These are phyloP conservation scores for Globisporangium uncinulatum DNA, from an alignment of 352 stramenopile species.

Conservation along the genomic window DNA sequence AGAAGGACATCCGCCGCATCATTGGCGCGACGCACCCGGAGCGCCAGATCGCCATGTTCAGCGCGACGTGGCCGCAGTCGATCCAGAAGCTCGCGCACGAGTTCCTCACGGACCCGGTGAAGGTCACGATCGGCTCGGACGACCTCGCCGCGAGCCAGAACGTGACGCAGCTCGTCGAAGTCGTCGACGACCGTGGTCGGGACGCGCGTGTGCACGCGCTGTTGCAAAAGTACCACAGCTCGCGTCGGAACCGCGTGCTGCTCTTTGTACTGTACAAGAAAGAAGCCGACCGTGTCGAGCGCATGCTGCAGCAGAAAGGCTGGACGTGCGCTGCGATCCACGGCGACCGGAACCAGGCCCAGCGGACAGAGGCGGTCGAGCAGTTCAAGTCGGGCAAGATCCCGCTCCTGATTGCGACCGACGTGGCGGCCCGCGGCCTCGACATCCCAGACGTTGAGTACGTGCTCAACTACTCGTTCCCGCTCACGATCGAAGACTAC, in stretches of 20 bases:
- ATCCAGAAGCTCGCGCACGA: slow-evolving; percentile 96
- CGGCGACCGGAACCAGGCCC: slow-evolving; percentile 93
- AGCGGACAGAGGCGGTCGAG: slow-evolving; percentile 88
- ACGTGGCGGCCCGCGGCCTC: slow-evolving; percentile 95
- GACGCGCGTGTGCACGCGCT: slow-evolving; percentile 87
- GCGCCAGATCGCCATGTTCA: slow-evolving; percentile 97
- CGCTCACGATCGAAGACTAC: slow-evolving; percentile 97
- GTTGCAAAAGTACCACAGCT: slow-evolving; percentile 91
- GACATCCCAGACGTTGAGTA: slow-evolving; percentile 97
- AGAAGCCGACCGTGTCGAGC: slow-evolving; percentile 94
- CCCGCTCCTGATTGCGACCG: slow-evolving; percentile 95
- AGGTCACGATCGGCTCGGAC: slow-evolving; percentile 92
- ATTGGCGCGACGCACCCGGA: slow-evolving; percentile 73
- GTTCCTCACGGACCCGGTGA: slow-evolving; percentile 93
- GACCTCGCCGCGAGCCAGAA: slow-evolving; percentile 94
- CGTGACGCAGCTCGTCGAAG: slow-evolving; percentile 94
- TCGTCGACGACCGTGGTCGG: slow-evolving; percentile 90
- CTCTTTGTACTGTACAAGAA: slow-evolving; percentile 99
- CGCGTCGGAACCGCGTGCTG: slow-evolving; percentile 90
- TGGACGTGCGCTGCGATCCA: slow-evolving; percentile 95
- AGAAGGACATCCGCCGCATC: slow-evolving; percentile 91
- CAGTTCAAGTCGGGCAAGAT: slow-evolving; percentile 94
- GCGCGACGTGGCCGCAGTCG: slow-evolving; percentile 94
- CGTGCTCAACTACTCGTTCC: slow-evolving; percentile 98
- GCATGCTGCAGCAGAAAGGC: slow-evolving; percentile 87